These are phyloP conservation scores for Parsonsia alboflavescens DNA, from an alignment of 257 asterid species.

Conservation along the genomic window DNA sequence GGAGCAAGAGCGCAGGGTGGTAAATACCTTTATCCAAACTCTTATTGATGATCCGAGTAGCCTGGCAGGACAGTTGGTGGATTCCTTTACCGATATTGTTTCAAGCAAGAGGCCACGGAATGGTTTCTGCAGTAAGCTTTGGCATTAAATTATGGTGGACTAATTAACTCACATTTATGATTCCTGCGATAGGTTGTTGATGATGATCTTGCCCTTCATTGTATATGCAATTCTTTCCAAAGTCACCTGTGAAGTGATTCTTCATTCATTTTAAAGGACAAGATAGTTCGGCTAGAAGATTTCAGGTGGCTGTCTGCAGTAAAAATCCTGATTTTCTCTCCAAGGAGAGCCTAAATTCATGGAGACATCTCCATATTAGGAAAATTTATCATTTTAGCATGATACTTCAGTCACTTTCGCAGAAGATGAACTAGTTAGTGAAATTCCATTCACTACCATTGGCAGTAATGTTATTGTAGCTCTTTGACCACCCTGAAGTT, in stretches of 20 bases:
- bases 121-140: slow-evolving; percentile 45
- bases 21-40: slow-evolving; percentile 76
- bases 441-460: slow-evolving; percentile 5
- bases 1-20: slow-evolving; percentile 89
- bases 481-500: neutral
- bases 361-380: slow-evolving; percentile 14
- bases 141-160: slow-evolving; percentile 33
- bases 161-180: slow-evolving; percentile 13
- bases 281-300: slow-evolving; percentile 10
- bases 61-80: slow-evolving; percentile 71
- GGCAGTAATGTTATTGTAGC: slow-evolving; percentile 7
- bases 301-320: slow-evolving; percentile 13
- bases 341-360: slow-evolving; percentile 7
- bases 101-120: slow-evolving; percentile 42
- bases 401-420: slow-evolving; percentile 4
- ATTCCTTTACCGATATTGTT: slow-evolving; percentile 39
- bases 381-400: slow-evolving; percentile 14
- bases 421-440: slow-evolving; percentile 10
- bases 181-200: slow-evolving; percentile 15
- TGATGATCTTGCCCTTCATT: slow-evolving; percentile 24
- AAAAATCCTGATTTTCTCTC: slow-evolving; percentile 12
- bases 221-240: slow-evolving; percentile 28
- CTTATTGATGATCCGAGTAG: slow-evolving; percentile 71
- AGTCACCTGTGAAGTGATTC: slow-evolving; percentile 20
- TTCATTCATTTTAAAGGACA: slow-evolving; percentile 21